Base-by-base conservation (phyloP, 768 basidiomycete genomes). In the Kwoniella sp. region DNA sequence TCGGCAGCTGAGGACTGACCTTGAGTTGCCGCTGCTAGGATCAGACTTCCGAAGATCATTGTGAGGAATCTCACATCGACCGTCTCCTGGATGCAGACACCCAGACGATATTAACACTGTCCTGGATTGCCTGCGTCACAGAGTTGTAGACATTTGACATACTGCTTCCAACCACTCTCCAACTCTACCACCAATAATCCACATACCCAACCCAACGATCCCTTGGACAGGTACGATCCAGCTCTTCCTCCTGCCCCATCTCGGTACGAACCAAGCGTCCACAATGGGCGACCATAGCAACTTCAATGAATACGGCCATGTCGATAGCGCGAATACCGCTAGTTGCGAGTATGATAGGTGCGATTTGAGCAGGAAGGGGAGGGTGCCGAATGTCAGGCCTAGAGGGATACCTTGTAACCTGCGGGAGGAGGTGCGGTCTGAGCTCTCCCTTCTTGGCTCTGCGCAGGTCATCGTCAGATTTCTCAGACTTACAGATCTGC, bases 171-270 rank as follows among this genome's bases (percentile, higher is more conserved):
- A 85, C 69, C 94, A 83, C 69, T 85, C 85, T 73, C 92, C 85
- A 7, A 89, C 88, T 71, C 89, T 87, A 60, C 74, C 75, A 2
- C 83, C 83, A 52, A 84, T 76, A 73, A 82, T 79, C 78, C 82
- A 84, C 74, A 85, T 76, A 65, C 93, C 82, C 47, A 86, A 84
- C 47, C 93, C 96, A 55, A 97, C 90, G 69, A 93, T 87, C 31
- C 88, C 79, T 79, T 99, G 96, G 85, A 99, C 96, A 50, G 96
- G 96, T 67, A 98, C 89, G 71, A 99, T 98, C 96, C 96, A 99
- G 67, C 92, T 93, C 81, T 97, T 99, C 69, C 96, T 85, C 55
- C 96, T 88, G n/a, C 96, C 96, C 71, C 76, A 75, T 53, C 67
- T 80, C 2, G 87, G 82, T 73, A 89, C 84, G 81, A 90, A 99